Evolutionary conservation across 1,284 basidiomycete species (phyloP).

Genomic region (Bondarzewia mesenterica): DNA sequence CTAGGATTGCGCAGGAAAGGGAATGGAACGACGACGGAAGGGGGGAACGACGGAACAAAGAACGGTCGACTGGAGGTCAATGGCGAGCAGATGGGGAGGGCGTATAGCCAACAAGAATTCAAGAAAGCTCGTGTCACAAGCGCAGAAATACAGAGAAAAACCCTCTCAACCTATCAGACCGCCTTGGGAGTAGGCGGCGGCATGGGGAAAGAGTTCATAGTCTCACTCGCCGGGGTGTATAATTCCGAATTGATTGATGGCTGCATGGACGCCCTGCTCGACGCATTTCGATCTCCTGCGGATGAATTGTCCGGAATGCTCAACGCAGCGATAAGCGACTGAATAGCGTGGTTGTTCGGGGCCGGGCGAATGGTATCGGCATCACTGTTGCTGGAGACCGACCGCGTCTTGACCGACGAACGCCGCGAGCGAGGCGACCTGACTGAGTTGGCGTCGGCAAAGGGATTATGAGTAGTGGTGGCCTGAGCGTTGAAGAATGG

Average conservation of each 20-base stretch:
- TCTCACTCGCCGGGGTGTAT: constrained; percentile 13
- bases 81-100: not conserved
- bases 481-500: constrained; percentile 56
- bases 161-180: not conserved
- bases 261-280: constrained; percentile 28
- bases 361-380: constrained; percentile 15
- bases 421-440: constrained; percentile 9
- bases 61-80: not conserved
- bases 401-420: constrained; percentile 11
- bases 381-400: constrained; percentile 17
- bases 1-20: not conserved
- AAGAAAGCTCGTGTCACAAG: not conserved
- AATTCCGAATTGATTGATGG: constrained; percentile 18
- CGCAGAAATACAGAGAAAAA: not conserved
- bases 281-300: constrained; percentile 22
- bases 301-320: constrained; percentile 33
- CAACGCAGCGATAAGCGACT: constrained; percentile 56
- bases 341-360: constrained; percentile 42
- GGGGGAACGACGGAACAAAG: not conserved
- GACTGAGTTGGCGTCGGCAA: constrained; percentile 17
- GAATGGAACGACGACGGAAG: not conserved
- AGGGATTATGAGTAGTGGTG: constrained; percentile 12
- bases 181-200: constrained; percentile 9
- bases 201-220: constrained; percentile 11
- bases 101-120: not conserved